Evolutionary conservation across 1,284 basidiomycete genomes (phyloP).

Genomic region (Irpex sp.): DNA sequence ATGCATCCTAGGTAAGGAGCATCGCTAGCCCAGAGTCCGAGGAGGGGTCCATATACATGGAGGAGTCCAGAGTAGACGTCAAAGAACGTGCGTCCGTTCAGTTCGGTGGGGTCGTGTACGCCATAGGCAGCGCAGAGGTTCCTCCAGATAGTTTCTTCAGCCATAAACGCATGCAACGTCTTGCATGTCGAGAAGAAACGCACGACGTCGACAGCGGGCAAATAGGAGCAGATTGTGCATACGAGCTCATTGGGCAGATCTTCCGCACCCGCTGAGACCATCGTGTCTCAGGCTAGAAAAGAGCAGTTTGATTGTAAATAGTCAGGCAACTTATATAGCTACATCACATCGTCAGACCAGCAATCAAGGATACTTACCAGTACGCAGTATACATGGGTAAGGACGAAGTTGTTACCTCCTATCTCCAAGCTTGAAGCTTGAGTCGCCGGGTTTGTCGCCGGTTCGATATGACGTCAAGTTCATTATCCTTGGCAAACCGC

Average conservation of each 20-base stretch:
- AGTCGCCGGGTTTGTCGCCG: not conserved
- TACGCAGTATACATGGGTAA: no score
- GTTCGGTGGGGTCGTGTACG: not conserved
- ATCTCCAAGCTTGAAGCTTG: not conserved
- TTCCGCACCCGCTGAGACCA: not conserved
- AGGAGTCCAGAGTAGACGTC: slow-evolving; percentile 8
- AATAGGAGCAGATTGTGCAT: not conserved
- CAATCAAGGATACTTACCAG: no score
- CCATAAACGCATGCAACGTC: slow-evolving; percentile 9
- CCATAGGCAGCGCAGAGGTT: slow-evolving; percentile 10
- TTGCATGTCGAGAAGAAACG: slow-evolving; percentile 21
- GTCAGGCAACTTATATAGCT: no score
- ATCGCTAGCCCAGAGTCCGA: slow-evolving; percentile 15
- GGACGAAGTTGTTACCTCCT: not conserved
- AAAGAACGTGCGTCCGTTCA: slow-evolving; percentile 3
- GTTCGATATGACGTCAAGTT: not conserved
- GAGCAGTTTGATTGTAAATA: not conserved
- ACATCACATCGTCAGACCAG: no score
- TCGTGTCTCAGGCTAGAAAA: not conserved
- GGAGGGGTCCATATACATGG: slow-evolving; percentile 8
- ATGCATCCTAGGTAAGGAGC: slow-evolving; percentile 8
- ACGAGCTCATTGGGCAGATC: not conserved
- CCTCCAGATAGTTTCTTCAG: slow-evolving; percentile 22
- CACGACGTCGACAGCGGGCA: slow-evolving; percentile 16
- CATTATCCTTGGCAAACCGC: not conserved